phyloP scores from a whole-genome alignment of 495 filamentous ascomycete genomes.

The Aspergillus mulundensis region DNA sequence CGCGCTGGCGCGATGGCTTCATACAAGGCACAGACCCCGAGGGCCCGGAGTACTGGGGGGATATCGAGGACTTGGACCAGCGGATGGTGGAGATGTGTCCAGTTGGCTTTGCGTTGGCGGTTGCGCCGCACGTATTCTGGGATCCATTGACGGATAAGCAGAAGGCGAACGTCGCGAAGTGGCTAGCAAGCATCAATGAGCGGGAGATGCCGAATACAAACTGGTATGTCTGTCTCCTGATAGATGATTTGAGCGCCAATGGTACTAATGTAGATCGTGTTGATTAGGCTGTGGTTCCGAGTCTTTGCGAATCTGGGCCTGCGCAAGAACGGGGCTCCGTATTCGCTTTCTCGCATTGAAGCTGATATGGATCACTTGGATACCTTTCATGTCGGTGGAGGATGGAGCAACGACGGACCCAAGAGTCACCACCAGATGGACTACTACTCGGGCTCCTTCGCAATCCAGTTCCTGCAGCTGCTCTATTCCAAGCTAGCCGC shows the following conservation, averaged over 20 bases:
- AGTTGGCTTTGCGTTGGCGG: conserved; percentile 60
- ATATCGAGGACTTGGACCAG: conserved; percentile 68
- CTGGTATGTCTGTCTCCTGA: conserved; percentile 28
- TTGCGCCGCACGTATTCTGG: conserved; percentile 63
- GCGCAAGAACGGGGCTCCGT: conserved; percentile 63
- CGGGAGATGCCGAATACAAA: conserved; percentile 65
- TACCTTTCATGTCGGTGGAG: conserved; percentile 72
- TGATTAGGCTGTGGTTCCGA: conserved; percentile 62
- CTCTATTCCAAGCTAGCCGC: conserved; percentile 71
- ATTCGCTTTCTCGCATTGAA: conserved; percentile 61
- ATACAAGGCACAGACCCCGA: conserved; percentile 63
- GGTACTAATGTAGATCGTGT: not conserved
- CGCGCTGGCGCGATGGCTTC: conserved; percentile 64
- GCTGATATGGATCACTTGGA: conserved; percentile 72
- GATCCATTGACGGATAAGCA: conserved; percentile 55
- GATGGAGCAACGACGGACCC: conserved; percentile 78
- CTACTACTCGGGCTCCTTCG: conserved; percentile 78
- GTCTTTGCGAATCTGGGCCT: conserved; percentile 78
- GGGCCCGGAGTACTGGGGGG: conserved; percentile 68
- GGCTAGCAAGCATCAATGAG: conserved; percentile 70
- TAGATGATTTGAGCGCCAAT: not conserved
- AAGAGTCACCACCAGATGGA: conserved; percentile 76
- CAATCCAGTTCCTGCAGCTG: conserved; percentile 73
- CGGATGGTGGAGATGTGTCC: conserved; percentile 86
- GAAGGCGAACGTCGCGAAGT: conserved; percentile 57